These are phyloP conservation scores for Sindora glabra DNA, from an alignment of 306 rosid genomes.

Conservation along the genomic window DNA sequence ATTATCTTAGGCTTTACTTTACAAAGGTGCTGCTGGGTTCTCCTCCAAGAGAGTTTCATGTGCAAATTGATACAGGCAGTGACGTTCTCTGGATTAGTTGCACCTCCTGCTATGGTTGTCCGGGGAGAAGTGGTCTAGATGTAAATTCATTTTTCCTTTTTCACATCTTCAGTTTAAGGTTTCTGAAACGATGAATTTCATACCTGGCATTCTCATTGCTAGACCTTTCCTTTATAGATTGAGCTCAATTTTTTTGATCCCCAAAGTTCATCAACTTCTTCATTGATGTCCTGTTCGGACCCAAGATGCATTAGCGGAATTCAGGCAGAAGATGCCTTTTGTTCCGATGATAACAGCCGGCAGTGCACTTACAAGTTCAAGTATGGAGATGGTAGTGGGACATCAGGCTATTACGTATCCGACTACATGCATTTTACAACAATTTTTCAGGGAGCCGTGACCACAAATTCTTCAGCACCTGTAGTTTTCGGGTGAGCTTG, in stretches of 20 bases:
- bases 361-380: constrained; percentile 79
- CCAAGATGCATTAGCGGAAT: constrained; percentile 57
- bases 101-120: constrained; percentile 84
- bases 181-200: background rate
- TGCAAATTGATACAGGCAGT: constrained; percentile 98
- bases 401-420: constrained; percentile 76
- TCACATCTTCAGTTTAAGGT: constrained; percentile 6
- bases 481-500: constrained; percentile 70
- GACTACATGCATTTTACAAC: constrained; percentile 65
- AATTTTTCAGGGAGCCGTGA: constrained; percentile 47
- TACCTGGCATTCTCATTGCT: constrained; percentile 3
- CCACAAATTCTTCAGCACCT: constrained; percentile 67
- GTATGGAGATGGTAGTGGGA: constrained; percentile 97
- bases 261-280: constrained; percentile 63
- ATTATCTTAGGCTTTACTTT: constrained; percentile 63
- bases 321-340: constrained; percentile 63
- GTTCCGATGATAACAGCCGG: constrained; percentile 66
- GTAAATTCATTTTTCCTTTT: constrained; percentile 31
- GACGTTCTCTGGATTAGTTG: constrained; percentile 96
- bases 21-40: constrained; percentile 78
- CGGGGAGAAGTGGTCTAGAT: constrained; percentile 73
- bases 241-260: constrained; percentile 65
- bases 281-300: constrained; percentile 68
- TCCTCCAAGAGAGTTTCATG: constrained; percentile 79
- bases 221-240: constrained; percentile 49